phyloP scores from a whole-genome alignment of 2,329 filamentous ascomycete species.

The Fonsecaea erecta region DNA sequence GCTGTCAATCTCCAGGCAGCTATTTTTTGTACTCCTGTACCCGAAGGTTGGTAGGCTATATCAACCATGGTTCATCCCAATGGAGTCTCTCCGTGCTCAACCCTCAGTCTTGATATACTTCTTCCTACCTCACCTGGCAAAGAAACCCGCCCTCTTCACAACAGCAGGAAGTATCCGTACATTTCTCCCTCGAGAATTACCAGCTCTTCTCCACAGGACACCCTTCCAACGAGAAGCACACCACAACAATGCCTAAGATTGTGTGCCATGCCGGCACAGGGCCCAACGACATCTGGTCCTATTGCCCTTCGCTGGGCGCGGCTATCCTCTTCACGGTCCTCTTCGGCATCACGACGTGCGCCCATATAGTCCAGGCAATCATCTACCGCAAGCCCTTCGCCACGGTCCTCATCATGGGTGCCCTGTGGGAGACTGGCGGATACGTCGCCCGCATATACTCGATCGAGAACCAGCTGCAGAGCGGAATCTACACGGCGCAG shows the following conservation, averaged over 20 bases:
- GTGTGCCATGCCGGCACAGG: slow-evolving; percentile 24
- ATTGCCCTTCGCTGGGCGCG: slow-evolving; percentile 46
- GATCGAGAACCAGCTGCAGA: slow-evolving; percentile 25
- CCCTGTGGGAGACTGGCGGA: slow-evolving; percentile 49
- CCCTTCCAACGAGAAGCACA: neutral
- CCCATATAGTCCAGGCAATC: slow-evolving; percentile 46
- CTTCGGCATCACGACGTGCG: slow-evolving; percentile 43
- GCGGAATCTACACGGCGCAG: slow-evolving; percentile 39
- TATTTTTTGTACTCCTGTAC: neutral
- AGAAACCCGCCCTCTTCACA: neutral
- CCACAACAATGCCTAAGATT: slow-evolving; percentile 14
- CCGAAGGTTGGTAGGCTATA: slow-evolving; percentile 1
- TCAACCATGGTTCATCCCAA: neutral
- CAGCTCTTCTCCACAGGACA: neutral
- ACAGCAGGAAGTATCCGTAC: neutral
- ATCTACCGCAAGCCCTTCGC: slow-evolving; percentile 47
- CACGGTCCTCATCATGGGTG: slow-evolving; percentile 54
- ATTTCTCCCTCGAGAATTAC: neutral
- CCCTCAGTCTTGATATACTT: neutral
- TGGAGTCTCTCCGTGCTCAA: neutral
- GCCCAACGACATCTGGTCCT: slow-evolving; percentile 39
- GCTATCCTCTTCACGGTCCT: slow-evolving; percentile 45
- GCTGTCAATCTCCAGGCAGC: slow-evolving; percentile 8
- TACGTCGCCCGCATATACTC: slow-evolving; percentile 44
- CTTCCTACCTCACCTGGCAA: neutral